Evolutionary conservation across 148 eudicot species (phyloP).

Genomic region (Cornus florida): DNA sequence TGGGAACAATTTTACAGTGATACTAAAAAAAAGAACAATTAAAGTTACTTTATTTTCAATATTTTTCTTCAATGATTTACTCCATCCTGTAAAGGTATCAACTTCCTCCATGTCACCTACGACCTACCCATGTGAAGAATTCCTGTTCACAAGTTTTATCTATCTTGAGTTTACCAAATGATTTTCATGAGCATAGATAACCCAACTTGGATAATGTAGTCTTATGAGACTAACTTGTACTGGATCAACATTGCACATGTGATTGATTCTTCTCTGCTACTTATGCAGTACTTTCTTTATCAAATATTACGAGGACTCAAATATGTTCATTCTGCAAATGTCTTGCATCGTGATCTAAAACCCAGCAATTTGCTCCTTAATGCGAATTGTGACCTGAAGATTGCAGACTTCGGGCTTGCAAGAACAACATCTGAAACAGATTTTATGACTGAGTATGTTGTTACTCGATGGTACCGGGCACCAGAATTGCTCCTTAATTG

Average conservation of each 20-base stretch:
- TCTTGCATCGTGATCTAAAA: conserved; percentile 55
- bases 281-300: conserved; percentile 49
- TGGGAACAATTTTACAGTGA: background rate
- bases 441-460: conserved; percentile 60
- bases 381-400: conserved; percentile 47
- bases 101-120: background rate
- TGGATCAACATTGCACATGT: background rate
- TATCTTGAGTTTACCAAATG: background rate
- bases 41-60: background rate
- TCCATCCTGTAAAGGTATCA: background rate
- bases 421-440: conserved; percentile 61
- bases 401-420: conserved; percentile 57
- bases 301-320: conserved; percentile 49
- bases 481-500: conserved; percentile 55
- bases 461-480: conserved; percentile 57
- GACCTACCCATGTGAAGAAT: background rate
- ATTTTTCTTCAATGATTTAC: background rate
- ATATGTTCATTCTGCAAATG: conserved; percentile 54
- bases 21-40: background rate
- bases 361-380: conserved; percentile 53
- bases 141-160: no score
- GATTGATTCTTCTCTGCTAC: background rate
- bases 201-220: background rate
- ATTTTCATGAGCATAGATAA: background rate
- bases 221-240: conserved; percentile 1